A percentile compares a stretch with the other conserved stretches of the same genome.
Evolutionary conservation across 805 yeast species (phyloP).

Genomic region (Ogataea methanolica): DNA sequence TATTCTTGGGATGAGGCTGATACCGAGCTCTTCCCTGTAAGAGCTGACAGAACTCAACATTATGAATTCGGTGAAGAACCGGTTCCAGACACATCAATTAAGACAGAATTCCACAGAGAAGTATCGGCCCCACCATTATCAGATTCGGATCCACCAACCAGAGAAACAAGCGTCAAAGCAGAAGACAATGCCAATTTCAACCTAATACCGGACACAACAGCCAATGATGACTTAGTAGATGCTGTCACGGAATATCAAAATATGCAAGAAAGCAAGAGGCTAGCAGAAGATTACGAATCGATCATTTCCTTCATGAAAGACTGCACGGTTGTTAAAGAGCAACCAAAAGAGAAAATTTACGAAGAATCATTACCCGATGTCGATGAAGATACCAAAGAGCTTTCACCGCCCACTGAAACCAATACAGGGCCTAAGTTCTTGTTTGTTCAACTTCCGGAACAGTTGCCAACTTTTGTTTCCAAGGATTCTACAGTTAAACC

Average conservation of each 20-base stretch:
- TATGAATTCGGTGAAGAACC: slow-evolving; percentile 31
- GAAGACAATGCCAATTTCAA: slow-evolving; percentile 9
- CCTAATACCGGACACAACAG: slow-evolving; percentile 9
- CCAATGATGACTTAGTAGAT: slow-evolving; percentile 6
- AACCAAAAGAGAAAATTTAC: slow-evolving; percentile 5
- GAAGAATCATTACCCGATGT: slow-evolving; percentile 5
- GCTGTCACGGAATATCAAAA: slow-evolving; percentile 28
- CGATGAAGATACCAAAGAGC: slow-evolving; percentile 4
- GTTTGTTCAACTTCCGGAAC: slow-evolving; percentile 29
- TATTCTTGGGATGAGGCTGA: slow-evolving; percentile 49
- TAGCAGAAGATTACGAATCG: slow-evolving; percentile 36
- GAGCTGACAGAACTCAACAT: slow-evolving; percentile 54
- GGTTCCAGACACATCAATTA: slow-evolving; percentile 28
- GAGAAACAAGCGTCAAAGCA: slow-evolving; percentile 17
- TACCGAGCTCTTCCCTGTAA: slow-evolving; percentile 60
- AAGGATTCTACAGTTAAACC: slow-evolving; percentile 4
- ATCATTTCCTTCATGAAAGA: slow-evolving; percentile 23
- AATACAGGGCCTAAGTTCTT: slow-evolving; percentile 9
- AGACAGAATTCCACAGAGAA: slow-evolving; percentile 28
- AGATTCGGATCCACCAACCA: slow-evolving; percentile 17
- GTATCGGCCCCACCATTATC: slow-evolving; percentile 15
- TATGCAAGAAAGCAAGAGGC: slow-evolving; percentile 30
- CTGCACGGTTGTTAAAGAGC: slow-evolving; percentile 2
- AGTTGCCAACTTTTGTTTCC: slow-evolving; percentile 20
- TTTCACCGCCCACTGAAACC: not conserved